Base-by-base conservation (phyloP, 257 asterid genomes). In the Forsythia viridissima region DNA sequence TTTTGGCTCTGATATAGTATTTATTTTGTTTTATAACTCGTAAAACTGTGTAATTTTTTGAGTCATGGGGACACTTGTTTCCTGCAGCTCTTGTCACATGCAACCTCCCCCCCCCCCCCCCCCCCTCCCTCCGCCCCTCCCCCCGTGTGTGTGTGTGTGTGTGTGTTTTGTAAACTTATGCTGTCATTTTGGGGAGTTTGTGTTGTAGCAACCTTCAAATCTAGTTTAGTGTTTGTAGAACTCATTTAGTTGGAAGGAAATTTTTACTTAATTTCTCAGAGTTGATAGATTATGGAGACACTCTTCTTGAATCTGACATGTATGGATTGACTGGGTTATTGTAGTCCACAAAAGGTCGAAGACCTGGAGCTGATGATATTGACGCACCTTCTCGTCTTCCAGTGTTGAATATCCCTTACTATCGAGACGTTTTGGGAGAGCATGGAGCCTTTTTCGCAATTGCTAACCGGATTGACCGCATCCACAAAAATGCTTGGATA, bases 401-500 rank as follows among this genome's bases (percentile, higher is more conserved):
- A 63, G 83, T 96, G 20, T 84, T 96, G 74, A 88, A 71, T 74
- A 84, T 89, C 82, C 83, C 82, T 40, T 96, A 96, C 75, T 96
- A 92, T 82, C 89, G 97, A 78, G 96, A 91, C 34, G 80, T 76
- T 76, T 89, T 96, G 73, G 96, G 97, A 83, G 97, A 96, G 48
- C 87, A 85, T 83, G 97, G 98, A 73, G 98, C 96, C 73, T 92
- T 89, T 80, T 96, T 96, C 16, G 98, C 98, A 7, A 89, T 96
- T 76, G 97, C 98, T 42, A 91, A 96, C 70, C 88, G 97, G 90
- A 85, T 91, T 39, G 98, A 96, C 82, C 94, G 95, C 71, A 80
- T 92, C 75, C 99, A 96, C 82, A 96, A 90, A 87, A 96, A 91
- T 88, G 92, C 97, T 84, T 96, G 99, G 99, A 92, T 96, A 79